Conservation (phyloP, 2,329 filamentous ascomycete genomes). For the Verticillium isaacii region DNA sequence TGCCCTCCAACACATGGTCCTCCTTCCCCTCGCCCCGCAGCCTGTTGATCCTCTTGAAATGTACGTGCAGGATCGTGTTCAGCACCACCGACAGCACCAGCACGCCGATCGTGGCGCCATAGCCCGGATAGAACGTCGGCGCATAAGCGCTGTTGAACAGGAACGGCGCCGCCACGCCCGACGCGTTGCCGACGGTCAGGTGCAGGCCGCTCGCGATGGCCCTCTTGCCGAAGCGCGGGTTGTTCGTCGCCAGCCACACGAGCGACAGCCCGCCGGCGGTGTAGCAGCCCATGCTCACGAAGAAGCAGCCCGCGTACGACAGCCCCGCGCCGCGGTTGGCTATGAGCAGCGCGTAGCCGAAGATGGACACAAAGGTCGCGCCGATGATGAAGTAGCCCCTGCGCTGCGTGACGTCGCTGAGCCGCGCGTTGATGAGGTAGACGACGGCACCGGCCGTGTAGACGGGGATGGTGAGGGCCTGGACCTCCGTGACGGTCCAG, state of each 20-base stretch:
- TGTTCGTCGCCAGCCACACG: conserved; percentile 46
- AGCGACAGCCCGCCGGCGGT: conserved; percentile 27
- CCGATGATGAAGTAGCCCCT: conserved; percentile 51
- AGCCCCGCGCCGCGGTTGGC: conserved; percentile 47
- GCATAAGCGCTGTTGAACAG: conserved; percentile 33
- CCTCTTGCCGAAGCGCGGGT: conserved; percentile 60
- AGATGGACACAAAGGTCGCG: conserved; percentile 42
- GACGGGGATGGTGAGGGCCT: conserved; percentile 65
- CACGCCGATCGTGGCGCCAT: conserved; percentile 45
- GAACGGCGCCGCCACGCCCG: conserved; percentile 61
- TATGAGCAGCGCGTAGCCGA: conserved; percentile 58
- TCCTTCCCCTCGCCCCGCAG: conserved; percentile 27
- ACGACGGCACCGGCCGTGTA: conserved; percentile 59
- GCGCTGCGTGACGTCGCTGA: conserved; percentile 54
- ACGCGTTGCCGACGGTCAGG: conserved; percentile 56
- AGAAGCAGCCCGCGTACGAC: conserved; percentile 58
- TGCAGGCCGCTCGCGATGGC: conserved; percentile 58
- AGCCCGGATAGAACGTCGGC: conserved; percentile 39
- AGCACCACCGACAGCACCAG: conserved; percentile 27
- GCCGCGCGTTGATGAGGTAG: conserved; percentile 52
- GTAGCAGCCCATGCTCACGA: conserved; percentile 46
- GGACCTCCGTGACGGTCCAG: conserved; percentile 52
- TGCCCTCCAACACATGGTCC: conserved; percentile 34
- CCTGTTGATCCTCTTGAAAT: conserved; percentile 29
- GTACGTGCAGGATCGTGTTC: conserved; percentile 18